Evolutionary conservation across 345 rosid species (phyloP).

Genomic region (Eutrema japonicum): DNA sequence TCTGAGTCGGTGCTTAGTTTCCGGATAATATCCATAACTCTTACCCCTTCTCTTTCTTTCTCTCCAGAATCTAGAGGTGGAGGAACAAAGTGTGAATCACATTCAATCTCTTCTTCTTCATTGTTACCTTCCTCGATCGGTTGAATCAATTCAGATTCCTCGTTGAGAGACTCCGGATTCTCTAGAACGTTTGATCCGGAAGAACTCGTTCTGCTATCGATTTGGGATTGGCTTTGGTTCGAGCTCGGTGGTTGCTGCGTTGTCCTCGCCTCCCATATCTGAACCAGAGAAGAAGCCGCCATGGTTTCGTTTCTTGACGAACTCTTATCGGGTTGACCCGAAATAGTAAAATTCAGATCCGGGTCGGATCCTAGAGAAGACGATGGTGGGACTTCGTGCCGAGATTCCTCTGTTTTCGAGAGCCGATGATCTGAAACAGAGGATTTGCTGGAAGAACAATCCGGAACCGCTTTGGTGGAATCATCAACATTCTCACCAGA

Average conservation of each 20-base stretch:
- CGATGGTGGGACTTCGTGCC: conserved; percentile 9
- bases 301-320: conserved; percentile 22
- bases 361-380: conserved; percentile 25
- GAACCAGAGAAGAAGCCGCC: conserved; percentile 87
- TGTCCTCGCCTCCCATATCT: conserved; percentile 91
- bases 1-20: conserved; percentile 49
- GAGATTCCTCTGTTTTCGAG: conserved; percentile 39
- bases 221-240: conserved; percentile 37
- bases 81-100: conserved; percentile 40
- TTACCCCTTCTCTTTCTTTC: conserved; percentile 56
- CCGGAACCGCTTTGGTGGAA: conserved; percentile 7
- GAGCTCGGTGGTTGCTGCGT: conserved; percentile 47
- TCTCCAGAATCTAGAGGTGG: conserved; percentile 47
- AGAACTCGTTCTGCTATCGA: conserved; percentile 39
- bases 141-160: conserved; percentile 27
- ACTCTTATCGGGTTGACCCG: conserved; percentile 32
- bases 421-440: conserved; percentile 51
- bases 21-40: conserved; percentile 73
- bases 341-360: conserved; percentile 5
- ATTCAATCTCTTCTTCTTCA: conserved; percentile 44
- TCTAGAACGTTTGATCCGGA: conserved; percentile 34
- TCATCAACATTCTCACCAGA: conserved; percentile 19
- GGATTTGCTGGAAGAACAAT: conserved; percentile 32
- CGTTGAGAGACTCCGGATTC: conserved; percentile 22
- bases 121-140: conserved; percentile 28